phyloP scores from a whole-genome alignment of 225 moss, liverwort and hornwort species.

The Marchantia paleacea region DNA sequence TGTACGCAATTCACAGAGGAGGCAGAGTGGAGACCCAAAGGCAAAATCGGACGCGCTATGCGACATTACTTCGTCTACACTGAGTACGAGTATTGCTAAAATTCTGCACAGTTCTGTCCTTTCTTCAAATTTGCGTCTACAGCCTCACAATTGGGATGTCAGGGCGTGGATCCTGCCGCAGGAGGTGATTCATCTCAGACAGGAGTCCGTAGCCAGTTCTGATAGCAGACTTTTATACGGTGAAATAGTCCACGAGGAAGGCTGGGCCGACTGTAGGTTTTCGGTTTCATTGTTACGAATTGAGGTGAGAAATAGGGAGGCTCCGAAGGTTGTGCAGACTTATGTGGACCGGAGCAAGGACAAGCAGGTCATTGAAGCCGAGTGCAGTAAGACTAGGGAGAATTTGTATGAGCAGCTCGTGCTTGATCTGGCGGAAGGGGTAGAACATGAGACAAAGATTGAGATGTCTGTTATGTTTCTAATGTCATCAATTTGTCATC shows the following conservation, averaged over 20 bases:
- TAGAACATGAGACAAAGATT: conserved; percentile 31
- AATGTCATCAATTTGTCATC: conserved; percentile 33
- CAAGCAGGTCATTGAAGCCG: neutral
- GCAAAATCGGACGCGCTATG: neutral
- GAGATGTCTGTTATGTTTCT: conserved; percentile 52
- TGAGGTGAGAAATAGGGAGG: neutral
- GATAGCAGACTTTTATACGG: conserved; percentile 15
- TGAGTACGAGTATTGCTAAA: neutral
- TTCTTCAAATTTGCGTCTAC: conserved; percentile 19
- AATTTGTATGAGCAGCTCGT: conserved; percentile 40
- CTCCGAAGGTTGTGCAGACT: neutral
- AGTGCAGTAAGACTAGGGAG: conserved; percentile 1
- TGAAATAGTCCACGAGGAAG: conserved; percentile 26
- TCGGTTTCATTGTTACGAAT: conserved; percentile 26
- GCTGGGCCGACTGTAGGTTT: conserved; percentile 5
- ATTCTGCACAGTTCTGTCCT: neutral
- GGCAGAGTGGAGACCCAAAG: neutral
- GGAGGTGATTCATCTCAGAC: conserved; percentile 22
- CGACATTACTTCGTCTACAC: neutral
- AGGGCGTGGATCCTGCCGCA: conserved; percentile 36
- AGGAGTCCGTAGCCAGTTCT: neutral
- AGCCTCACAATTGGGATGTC: conserved; percentile 7
- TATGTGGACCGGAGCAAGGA: neutral
- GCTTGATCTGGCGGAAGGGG: conserved; percentile 42
- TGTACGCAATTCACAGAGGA: neutral